Base-by-base conservation (phyloP, 2,329 filamentous ascomycete genomes). In the Phoma sp. region DNA sequence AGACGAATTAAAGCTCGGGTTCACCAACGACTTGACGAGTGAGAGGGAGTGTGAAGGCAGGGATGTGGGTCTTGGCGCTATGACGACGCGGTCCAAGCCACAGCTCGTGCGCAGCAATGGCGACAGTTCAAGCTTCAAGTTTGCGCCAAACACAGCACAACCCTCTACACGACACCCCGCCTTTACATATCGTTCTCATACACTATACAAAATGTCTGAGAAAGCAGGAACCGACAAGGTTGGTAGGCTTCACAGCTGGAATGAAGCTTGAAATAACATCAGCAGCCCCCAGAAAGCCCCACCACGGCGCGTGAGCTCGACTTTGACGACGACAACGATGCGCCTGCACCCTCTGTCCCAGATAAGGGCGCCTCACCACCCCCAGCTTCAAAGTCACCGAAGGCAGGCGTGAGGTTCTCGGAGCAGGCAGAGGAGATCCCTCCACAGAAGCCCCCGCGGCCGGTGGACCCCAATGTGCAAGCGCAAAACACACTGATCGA, bases 401-500 rank as follows among this genome's bases (percentile, higher is more conserved):
- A 74, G 64, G 78, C 74, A 12, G 74, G 74, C 23, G 79, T 81
- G 25, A 78, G 76, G 60, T 81, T 81, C 67, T 75, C 76, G 36
- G 77, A 80, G 15, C 74, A 78, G 10, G 71, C 74, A 21, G 69
- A 67, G 10, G 77, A 81, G 57, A 73, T 88, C 20, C 92, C 92
- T 11, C 83, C 89, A 33, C 58, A 71, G 42, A 96, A 97, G 79
- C 93, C 93, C 26, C 92, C 92, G 28, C 87, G 93, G 54, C 93
- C 93, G 39, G 69, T 91, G 68, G 91, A 86, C 60, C 89, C 95
- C 59, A 84, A 88, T 56, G 88, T 96, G 75, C 90, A 96, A 79
- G 92, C 92, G 40, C 89, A 93, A 76, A 85, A 86, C 66, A 97
- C 92, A 3, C 81, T 99, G 50, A 93, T 91, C 74, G 95, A 99